phyloP scores from a whole-genome alignment of 1,284 basidiomycete species.

The Austropuccinia psidii region DNA sequence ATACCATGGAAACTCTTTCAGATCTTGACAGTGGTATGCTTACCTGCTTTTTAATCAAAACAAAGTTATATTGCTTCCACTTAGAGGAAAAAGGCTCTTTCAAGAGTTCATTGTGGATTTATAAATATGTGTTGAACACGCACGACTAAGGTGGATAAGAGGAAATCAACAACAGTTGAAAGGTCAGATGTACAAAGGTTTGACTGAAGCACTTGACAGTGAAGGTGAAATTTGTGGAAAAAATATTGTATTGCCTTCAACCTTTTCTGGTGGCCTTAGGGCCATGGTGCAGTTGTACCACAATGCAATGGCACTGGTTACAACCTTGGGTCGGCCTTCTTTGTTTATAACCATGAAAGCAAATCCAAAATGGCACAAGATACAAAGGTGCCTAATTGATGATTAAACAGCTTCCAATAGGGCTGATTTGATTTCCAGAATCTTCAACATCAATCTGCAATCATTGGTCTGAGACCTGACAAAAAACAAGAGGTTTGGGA shows the following conservation, averaged over 20 bases:
- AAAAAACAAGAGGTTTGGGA: conserved; percentile 47
- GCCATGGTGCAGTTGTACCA: conserved; percentile 49
- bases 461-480: background rate
- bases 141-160: conserved; percentile 41
- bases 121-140: conserved; percentile 46
- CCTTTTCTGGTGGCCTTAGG: conserved; percentile 47
- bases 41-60: background rate
- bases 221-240: conserved; percentile 46
- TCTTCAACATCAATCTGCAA: background rate
- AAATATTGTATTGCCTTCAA: conserved; percentile 46
- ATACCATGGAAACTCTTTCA: too few species aligned
- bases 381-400: conserved; percentile 39
- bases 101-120: conserved; percentile 49
- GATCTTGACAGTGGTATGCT: too few species aligned
- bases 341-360: conserved; percentile 51
- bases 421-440: background rate
- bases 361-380: conserved; percentile 47
- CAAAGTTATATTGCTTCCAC: background rate
- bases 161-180: conserved; percentile 50
- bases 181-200: conserved; percentile 42
- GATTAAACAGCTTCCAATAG: conserved; percentile 46
- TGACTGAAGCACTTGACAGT: background rate
- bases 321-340: conserved; percentile 45
- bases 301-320: conserved; percentile 48
- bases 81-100: conserved; percentile 44